Evolutionary conservation across 2,329 filamentous ascomycete genomes (phyloP).

Genomic region (Sporothrix protearum): DNA sequence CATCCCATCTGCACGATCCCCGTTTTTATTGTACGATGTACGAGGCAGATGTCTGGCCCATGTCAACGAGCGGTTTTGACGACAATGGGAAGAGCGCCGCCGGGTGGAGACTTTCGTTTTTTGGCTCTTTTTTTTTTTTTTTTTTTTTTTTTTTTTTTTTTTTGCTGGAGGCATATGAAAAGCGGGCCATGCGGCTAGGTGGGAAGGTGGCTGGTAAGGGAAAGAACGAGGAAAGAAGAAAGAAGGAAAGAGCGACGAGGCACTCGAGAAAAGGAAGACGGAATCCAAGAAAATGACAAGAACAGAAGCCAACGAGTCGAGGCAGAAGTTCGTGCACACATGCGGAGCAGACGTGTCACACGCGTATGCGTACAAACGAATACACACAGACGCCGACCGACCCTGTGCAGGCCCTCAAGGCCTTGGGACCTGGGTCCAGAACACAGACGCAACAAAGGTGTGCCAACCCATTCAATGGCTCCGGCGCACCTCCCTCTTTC

Average conservation of each 20-base stretch:
- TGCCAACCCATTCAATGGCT: slow-evolving; percentile 5
- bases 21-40: not conserved
- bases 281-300: not conserved
- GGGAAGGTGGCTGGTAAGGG: not conserved
- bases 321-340: not conserved
- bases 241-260: not conserved
- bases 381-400: not conserved
- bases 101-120: not conserved
- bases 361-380: not conserved
- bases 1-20: not conserved
- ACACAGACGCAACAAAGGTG: not conserved
- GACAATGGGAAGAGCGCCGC: slow-evolving; percentile 13
- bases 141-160: not conserved
- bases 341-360: not conserved
- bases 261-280: not conserved
- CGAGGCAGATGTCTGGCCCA: not conserved
- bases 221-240: not conserved
- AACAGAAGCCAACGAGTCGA: too few species aligned
- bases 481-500: slow-evolving; percentile 10
- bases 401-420: not conserved
- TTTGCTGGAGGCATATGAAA: not conserved
- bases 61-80: not conserved
- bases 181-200: slow-evolving; percentile 10
- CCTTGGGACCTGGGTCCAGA: not conserved
- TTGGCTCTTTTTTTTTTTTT: not conserved